A percentile compares a stretch with the other conserved stretches of the same genome.
Evolutionary conservation across 371 early-diverging fungal species (phyloP).

Genomic region (Dichotomocladium elegans): DNA sequence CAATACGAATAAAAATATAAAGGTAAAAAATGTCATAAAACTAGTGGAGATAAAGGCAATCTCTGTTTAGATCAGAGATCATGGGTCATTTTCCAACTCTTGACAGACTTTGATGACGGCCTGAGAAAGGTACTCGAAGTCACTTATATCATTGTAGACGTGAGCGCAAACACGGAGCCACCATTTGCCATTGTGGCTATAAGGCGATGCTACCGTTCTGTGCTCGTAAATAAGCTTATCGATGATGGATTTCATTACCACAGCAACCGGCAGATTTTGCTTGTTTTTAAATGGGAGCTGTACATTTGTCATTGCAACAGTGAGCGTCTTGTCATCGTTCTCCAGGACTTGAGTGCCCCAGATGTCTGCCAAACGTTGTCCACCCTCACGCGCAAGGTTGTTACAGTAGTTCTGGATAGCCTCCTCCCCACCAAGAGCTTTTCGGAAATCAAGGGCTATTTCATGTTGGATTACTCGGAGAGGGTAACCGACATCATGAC

Average conservation of each 20-base stretch:
- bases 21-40: too few species aligned
- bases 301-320: conserved; percentile 57
- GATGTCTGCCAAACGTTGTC: conserved; percentile 47
- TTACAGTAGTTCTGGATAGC: conserved; percentile 54
- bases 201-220: conserved; percentile 38
- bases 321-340: conserved; percentile 35
- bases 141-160: conserved; percentile 52
- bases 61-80: too few species aligned
- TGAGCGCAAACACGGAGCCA: conserved; percentile 59
- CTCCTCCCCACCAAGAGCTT: conserved; percentile 53
- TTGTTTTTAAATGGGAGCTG: conserved; percentile 41
- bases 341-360: conserved; percentile 58
- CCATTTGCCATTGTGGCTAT: conserved; percentile 42
- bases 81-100: conserved; percentile 20
- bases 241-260: conserved; percentile 21
- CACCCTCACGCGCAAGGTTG: conserved; percentile 53
- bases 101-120: conserved; percentile 39
- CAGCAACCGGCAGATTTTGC: background rate
- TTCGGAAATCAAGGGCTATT: conserved; percentile 48
- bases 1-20: background rate
- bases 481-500: too few species aligned
- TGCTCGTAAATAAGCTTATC: conserved; percentile 40
- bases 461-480: too few species aligned
- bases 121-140: conserved; percentile 45
- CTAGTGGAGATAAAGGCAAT: too few species aligned